Percentiles rank a stretch among this genome's conserved stretches.
Conservation (phyloP, 2,329 filamentous ascomycete genomes). For the Diaporthe capsici region DNA sequence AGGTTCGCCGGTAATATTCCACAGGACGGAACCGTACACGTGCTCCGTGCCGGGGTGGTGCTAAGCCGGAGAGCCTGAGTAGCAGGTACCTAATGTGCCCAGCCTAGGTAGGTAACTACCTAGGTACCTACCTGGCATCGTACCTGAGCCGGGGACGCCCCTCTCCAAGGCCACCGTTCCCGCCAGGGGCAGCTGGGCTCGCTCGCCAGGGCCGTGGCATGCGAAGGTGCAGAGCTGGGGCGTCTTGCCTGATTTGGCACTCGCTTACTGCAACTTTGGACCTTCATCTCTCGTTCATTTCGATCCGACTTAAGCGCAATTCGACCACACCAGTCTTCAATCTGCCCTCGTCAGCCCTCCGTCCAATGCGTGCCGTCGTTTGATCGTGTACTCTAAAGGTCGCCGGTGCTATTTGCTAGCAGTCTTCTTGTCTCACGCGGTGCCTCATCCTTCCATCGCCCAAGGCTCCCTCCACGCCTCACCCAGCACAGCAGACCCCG, state of each 20-base stretch:
- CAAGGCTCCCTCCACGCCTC: neutral
- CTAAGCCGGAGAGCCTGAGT: neutral
- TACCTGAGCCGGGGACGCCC: slow-evolving; percentile 1
- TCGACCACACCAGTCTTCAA: slow-evolving; percentile 24
- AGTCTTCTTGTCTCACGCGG: neutral
- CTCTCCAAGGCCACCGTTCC: neutral
- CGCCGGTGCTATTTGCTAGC: neutral
- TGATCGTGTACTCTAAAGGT: slow-evolving; percentile 19
- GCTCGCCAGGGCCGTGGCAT: slow-evolving; percentile 11
- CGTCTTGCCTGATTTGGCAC: slow-evolving; percentile 24
- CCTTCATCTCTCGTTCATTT: slow-evolving; percentile 34
- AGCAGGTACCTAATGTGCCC: neutral
- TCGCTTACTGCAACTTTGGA: slow-evolving; percentile 32
- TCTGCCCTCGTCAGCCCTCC: slow-evolving; percentile 4
- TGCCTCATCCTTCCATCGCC: neutral
- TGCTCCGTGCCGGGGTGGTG: neutral
- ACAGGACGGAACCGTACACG: neutral
- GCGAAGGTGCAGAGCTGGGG: slow-evolving; percentile 9
- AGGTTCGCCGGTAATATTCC: neutral
- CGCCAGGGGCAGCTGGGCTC: slow-evolving; percentile 6
- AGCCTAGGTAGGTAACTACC: neutral
- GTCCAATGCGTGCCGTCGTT: slow-evolving; percentile 19
- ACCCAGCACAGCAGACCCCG: neutral
- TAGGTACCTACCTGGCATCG: neutral
- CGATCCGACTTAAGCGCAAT: slow-evolving; percentile 28